Conservation (phyloP, 2,329 filamentous ascomycete species). For the Colletotrichum coccodes region DNA sequence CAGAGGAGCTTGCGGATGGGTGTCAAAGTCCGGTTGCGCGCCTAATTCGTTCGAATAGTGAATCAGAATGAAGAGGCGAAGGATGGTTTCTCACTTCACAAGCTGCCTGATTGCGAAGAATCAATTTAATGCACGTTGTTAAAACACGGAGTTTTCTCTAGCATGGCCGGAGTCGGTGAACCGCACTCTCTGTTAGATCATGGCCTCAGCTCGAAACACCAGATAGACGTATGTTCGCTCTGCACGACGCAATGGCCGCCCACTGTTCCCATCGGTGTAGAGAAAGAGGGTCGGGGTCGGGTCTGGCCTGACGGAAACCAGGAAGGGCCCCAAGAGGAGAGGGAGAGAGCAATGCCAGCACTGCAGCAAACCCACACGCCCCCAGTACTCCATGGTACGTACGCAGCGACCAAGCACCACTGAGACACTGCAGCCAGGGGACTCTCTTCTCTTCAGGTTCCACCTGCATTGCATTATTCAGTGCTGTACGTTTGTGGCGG, state of each 20-base stretch:
- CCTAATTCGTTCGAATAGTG: background rate
- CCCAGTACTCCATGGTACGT: background rate
- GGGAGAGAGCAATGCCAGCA: background rate
- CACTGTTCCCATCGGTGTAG: constrained; percentile 22
- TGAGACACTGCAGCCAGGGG: background rate
- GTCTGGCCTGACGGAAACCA: constrained; percentile 22
- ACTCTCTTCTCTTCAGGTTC: constrained; percentile 11
- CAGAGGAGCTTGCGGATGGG: constrained; percentile 13
- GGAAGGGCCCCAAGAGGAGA: background rate
- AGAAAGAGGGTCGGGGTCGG: background rate
- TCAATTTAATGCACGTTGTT: constrained; percentile 15
- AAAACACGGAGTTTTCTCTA: constrained; percentile 21
- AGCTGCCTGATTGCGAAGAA: constrained; percentile 13
- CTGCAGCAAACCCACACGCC: constrained; percentile 3
- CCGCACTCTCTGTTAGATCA: constrained; percentile 22
- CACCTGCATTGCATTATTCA: constrained; percentile 26
- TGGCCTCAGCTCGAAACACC: constrained; percentile 32
- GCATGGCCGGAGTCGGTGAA: constrained; percentile 30
- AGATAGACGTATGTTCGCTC: constrained; percentile 27
- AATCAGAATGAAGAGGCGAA: background rate
- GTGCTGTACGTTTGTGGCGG: constrained; percentile 13
- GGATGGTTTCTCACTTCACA: background rate
- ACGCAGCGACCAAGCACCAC: constrained; percentile 4
- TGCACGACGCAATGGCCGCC: constrained; percentile 31
- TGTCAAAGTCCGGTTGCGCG: constrained; percentile 1